Evolutionary conservation across 441 rosid genomes (phyloP), one percentile per base, ranked within the genome.

Genomic region (Populus hybrid): DNA sequence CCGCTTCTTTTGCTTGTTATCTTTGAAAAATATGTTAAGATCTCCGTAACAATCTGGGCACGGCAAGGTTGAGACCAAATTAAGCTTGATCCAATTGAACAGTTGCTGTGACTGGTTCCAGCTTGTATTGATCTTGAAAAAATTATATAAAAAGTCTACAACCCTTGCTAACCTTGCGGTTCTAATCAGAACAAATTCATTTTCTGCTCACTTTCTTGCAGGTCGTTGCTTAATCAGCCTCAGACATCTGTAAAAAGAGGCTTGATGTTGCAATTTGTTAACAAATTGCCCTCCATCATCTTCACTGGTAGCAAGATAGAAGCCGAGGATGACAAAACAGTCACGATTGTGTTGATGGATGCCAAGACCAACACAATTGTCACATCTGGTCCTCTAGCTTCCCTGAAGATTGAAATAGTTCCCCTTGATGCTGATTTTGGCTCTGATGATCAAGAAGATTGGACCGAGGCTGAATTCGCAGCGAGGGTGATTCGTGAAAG

Each of bases 401-500:
- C 89, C 0, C 64, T 85, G 26, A 90, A 84, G 59, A 67, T 91
- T 34, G 92, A 86, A 82, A 82, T 95, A 70, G 82, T 91, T 8
- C 96, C 83, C 20, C 84, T 95, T 7, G 35, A 89, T 46, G 96
- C 85, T 32, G 94, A 91, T 32, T 92, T 93, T 66, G 82, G 89
- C 32, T 73, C 73, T 0, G 86, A 85, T 11, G 88, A 84, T 3
- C 77, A 28, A 34, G 95, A 91, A 71, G 78, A 82, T 38, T 95
- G 98, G 98, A 79, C 81, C 1, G 86, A 78, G 30, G 81, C 42
- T 0, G 91, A 85, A 12, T 93, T 93, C 84, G 76, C 42, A 28
- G 80, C 84, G 20, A 82, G 72, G 28, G 74, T 92, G 63, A 74
- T 89, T 32, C 86, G 84, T 1, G 86, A 89, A 84, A 87, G 99